Percentiles rank a stretch among this genome's conserved stretches.
These are phyloP conservation scores for Brassica nigra DNA, from an alignment of 345 rosid species.

Conservation along the genomic window DNA sequence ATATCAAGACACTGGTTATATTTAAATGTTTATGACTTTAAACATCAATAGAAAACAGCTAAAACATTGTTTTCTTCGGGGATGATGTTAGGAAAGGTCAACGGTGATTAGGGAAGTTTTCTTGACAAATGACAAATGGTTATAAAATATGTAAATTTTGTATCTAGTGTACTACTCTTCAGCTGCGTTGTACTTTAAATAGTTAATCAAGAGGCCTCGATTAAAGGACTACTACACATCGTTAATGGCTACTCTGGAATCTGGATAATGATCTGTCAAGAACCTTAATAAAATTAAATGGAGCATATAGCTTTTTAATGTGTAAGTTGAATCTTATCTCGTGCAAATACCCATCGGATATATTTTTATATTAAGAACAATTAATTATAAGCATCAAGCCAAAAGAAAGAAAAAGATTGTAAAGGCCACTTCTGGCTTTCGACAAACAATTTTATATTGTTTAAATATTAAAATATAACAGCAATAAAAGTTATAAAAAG, in stretches of 20 bases:
- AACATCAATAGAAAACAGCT: background rate
- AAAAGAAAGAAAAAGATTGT: background rate
- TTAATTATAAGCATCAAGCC: background rate
- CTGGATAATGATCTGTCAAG: constrained; percentile 33
- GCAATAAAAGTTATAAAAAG: background rate
- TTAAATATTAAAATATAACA: constrained; percentile 1
- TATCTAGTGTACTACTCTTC: constrained; percentile 19
- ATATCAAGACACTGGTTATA: constrained; percentile 26
- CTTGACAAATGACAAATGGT: constrained; percentile 23
- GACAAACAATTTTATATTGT: constrained; percentile 2
- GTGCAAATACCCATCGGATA: constrained; percentile 17
- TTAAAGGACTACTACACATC: constrained; percentile 28
- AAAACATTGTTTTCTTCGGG: constrained; percentile 1
- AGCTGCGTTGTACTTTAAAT: constrained; percentile 26
- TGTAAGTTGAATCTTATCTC: constrained; percentile 31
- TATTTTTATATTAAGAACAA: background rate
- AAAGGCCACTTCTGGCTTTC: constrained; percentile 15
- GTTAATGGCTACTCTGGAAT: constrained; percentile 11
- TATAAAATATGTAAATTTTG: constrained; percentile 6
- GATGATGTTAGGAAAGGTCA: constrained; percentile 36
- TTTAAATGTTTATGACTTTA: constrained; percentile 15
- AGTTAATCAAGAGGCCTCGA: constrained; percentile 18
- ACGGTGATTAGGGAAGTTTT: constrained; percentile 18
- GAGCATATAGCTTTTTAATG: constrained; percentile 3
- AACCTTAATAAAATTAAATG: background rate